A percentile compares a stretch with the other conserved stretches of the same genome.
Evolutionary conservation across 1,284 basidiomycete genomes (phyloP).

Genomic region (Golubevia sp.): DNA sequence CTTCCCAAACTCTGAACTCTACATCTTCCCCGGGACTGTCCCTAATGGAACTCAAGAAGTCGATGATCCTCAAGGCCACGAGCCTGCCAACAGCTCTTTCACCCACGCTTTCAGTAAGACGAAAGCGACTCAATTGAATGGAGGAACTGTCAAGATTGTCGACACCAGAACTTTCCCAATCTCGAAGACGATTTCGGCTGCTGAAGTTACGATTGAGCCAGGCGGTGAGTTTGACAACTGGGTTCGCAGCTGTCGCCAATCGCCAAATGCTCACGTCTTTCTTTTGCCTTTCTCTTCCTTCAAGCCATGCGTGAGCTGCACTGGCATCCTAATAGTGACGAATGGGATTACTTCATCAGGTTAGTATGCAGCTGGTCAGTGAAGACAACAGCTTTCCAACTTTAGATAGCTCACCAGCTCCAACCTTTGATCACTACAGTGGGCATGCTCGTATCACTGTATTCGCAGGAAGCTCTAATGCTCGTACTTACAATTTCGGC

Average conservation of each 20-base stretch:
- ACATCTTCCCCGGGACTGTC: conserved; percentile 36
- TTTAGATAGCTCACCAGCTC: too few relatives aligned
- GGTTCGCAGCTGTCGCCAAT: conserved; percentile 5
- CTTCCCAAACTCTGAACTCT: conserved; percentile 51
- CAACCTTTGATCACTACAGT: too few relatives aligned
- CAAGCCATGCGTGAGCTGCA: conserved; percentile 47
- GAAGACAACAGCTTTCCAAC: background rate
- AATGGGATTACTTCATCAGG: conserved; percentile 54
- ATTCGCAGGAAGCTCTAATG: conserved; percentile 70
- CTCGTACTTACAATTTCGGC: conserved; percentile 73
- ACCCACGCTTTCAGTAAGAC: conserved; percentile 68
- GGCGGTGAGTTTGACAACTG: conserved; percentile 69
- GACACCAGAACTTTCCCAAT: conserved; percentile 70
- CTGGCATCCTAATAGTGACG: conserved; percentile 71
- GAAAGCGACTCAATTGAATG: conserved; percentile 64
- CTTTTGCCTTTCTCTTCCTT: conserved; percentile 1
- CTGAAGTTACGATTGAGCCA: conserved; percentile 72
- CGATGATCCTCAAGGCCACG: conserved; percentile 67
- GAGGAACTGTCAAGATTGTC: conserved; percentile 71
- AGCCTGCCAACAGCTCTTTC: conserved; percentile 65
- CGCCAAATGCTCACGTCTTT: background rate
- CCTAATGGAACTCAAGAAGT: conserved; percentile 61
- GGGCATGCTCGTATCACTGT: conserved; percentile 70
- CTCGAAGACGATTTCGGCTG: conserved; percentile 70
- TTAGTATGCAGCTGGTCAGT: conserved; percentile 50